Evolutionary conservation across 768 basidiomycete species (phyloP).

Genomic region (Lactarius sanguifluus): DNA sequence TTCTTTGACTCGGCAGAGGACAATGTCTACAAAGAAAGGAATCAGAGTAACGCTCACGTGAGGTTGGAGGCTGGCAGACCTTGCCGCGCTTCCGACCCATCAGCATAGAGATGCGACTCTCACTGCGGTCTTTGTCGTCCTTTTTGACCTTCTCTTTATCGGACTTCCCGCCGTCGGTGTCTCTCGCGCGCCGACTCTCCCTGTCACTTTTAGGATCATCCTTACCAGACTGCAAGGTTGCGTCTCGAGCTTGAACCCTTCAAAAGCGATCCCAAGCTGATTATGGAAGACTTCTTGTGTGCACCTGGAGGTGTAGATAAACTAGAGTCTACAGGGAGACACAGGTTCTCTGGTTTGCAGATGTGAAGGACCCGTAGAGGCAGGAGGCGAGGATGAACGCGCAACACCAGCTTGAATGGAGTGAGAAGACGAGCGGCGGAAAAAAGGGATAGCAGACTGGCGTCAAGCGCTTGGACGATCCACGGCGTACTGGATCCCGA

Average conservation of each 20-base stretch:
- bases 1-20: constrained; percentile 83
- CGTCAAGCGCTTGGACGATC: constrained; percentile 78
- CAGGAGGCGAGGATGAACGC: constrained; percentile 49
- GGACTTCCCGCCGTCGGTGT: constrained; percentile 51
- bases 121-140: constrained; percentile 80
- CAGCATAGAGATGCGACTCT: constrained; percentile 83
- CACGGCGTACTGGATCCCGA: constrained; percentile 65
- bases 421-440: constrained; percentile 87
- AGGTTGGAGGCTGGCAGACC: constrained; percentile 46
- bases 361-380: constrained; percentile 40
- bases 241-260: constrained; percentile 81
- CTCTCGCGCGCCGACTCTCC: constrained; percentile 50
- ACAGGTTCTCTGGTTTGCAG: constrained; percentile 47
- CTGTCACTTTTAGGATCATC: constrained; percentile 48
- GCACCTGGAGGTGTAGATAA: constrained; percentile 53
- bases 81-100: constrained; percentile 92
- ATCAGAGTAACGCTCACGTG: constrained; percentile 15
- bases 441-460: constrained; percentile 94
- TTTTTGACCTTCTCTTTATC: constrained; percentile 64
- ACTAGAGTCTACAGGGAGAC: constrained; percentile 53
- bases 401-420: constrained; percentile 60
- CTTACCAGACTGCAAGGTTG: constrained; percentile 66
- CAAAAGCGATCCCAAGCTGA: constrained; percentile 79
- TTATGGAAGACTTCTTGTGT: constrained; percentile 79
- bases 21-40: constrained; percentile 56